Percentiles rank a stretch among this genome's conserved stretches.
Conservation (phyloP, 306 rosid species). For the Pterocarpus santalinus region DNA sequence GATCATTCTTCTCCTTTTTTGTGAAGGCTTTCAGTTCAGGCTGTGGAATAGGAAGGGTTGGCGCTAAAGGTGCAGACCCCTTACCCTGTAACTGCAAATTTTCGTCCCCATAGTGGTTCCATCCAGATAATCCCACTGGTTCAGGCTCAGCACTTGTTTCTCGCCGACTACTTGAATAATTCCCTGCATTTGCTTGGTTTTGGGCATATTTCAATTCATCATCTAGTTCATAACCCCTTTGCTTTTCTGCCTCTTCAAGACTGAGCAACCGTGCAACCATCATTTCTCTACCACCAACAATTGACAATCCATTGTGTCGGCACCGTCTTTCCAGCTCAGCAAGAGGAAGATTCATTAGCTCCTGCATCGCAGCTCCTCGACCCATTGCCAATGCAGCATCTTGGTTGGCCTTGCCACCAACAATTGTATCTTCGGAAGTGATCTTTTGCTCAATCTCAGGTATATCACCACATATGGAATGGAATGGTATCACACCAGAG, state of each 20-base stretch:
- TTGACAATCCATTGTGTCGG: slow-evolving; percentile 97
- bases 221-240: slow-evolving; percentile 84
- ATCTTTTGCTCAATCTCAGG: slow-evolving; percentile 85
- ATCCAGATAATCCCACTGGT: slow-evolving; percentile 69
- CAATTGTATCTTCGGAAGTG: slow-evolving; percentile 68
- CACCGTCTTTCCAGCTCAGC: slow-evolving; percentile 96
- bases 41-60: slow-evolving; percentile 71
- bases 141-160: slow-evolving; percentile 76
- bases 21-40: slow-evolving; percentile 79
- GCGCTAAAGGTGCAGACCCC: slow-evolving; percentile 66
- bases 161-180: slow-evolving; percentile 65
- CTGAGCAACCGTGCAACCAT: slow-evolving; percentile 96
- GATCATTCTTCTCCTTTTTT: slow-evolving; percentile 84
- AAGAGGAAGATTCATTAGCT: slow-evolving; percentile 88
- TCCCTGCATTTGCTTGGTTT: slow-evolving; percentile 73
- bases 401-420: slow-evolving; percentile 74
- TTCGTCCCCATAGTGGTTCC: slow-evolving; percentile 73
- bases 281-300: slow-evolving; percentile 96
- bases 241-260: slow-evolving; percentile 97
- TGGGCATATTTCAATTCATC: slow-evolving; percentile 82
- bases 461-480: slow-evolving; percentile 89
- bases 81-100: slow-evolving; percentile 59
- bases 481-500: slow-evolving; percentile 89
- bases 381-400: slow-evolving; percentile 98
- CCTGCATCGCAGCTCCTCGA: slow-evolving; percentile 93